A percentile compares a stretch with the other conserved stretches of the same genome.
phyloP scores from a whole-genome alignment of 225 moss, liverwort and hornwort genomes.

The Bryum argenteum region DNA sequence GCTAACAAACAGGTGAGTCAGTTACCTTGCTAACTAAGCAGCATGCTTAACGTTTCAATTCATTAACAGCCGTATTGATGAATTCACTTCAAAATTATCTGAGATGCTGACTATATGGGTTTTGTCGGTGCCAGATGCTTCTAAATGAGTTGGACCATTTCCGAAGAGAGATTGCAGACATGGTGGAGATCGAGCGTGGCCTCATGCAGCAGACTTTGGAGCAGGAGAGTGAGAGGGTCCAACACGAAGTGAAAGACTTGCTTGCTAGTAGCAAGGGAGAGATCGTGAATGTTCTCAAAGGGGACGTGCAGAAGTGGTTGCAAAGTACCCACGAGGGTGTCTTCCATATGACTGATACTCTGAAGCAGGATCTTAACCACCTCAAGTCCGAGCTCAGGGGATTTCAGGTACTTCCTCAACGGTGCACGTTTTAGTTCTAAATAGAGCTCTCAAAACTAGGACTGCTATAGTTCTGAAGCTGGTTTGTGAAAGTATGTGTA shows the following conservation, averaged over 20 bases:
- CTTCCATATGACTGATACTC: conserved; percentile 51
- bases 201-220: conserved; percentile 68
- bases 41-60: no score
- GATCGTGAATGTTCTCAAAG: conserved; percentile 67
- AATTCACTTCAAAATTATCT: conserved; percentile 1
- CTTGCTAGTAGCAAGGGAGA: conserved; percentile 70
- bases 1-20: conserved; percentile 40
- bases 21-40: no score
- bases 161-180: conserved; percentile 73
- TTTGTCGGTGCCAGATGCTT: conserved; percentile 52
- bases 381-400: conserved; percentile 48
- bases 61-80: no score
- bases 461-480: neutral
- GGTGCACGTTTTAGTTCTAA: no score
- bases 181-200: conserved; percentile 80
- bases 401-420: conserved; percentile 32
- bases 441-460: neutral
- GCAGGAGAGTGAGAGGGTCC: conserved; percentile 68
- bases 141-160: conserved; percentile 73
- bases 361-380: conserved; percentile 51
- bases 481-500: neutral
- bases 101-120: neutral
- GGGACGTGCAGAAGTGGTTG: conserved; percentile 82
- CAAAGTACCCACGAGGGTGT: conserved; percentile 69
- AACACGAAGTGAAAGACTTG: conserved; percentile 77